A percentile compares a stretch with the other conserved stretches of the same genome.
Evolutionary conservation across 805 yeast species (phyloP).

Genomic region (Starmerella bacillaris): DNA sequence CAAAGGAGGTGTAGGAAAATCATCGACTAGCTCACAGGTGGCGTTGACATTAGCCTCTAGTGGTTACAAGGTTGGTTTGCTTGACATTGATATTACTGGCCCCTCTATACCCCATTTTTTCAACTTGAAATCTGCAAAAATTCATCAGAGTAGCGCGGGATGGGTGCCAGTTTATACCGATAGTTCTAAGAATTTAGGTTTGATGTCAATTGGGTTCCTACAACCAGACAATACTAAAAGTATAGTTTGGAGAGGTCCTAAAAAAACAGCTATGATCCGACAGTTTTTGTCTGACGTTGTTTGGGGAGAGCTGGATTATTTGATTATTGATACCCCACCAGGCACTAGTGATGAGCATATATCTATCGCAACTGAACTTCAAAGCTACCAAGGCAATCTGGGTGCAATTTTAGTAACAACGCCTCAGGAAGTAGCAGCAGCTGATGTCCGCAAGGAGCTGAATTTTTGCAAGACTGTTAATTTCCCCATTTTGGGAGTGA

Average conservation of each 20-base stretch:
- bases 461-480: slow-evolving; percentile 79
- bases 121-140: slow-evolving; percentile 64
- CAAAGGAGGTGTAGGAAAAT: slow-evolving; percentile 85
- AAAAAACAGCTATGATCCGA: slow-evolving; percentile 91
- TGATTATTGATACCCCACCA: slow-evolving; percentile 92
- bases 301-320: slow-evolving; percentile 68
- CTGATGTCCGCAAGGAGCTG: slow-evolving; percentile 87
- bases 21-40: slow-evolving; percentile 84
- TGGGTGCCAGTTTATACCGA: slow-evolving; percentile 77
- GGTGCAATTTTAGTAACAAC: slow-evolving; percentile 94
- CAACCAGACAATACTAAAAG: slow-evolving; percentile 70
- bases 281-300: slow-evolving; percentile 80
- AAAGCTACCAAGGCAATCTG: slow-evolving; percentile 41
- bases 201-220: slow-evolving; percentile 81
- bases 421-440: slow-evolving; percentile 83
- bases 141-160: slow-evolving; percentile 63
- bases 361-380: slow-evolving; percentile 80
- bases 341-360: slow-evolving; percentile 98
- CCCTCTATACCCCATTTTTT: slow-evolving; percentile 95
- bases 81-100: slow-evolving; percentile 90
- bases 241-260: slow-evolving; percentile 97
- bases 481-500: slow-evolving; percentile 61
- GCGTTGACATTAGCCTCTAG: slow-evolving; percentile 59
- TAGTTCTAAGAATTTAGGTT: slow-evolving; percentile 31
- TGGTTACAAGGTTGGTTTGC: slow-evolving; percentile 76